phyloP scores from a whole-genome alignment of 139 green algal genomes.

The Nannochloris sp. region DNA sequence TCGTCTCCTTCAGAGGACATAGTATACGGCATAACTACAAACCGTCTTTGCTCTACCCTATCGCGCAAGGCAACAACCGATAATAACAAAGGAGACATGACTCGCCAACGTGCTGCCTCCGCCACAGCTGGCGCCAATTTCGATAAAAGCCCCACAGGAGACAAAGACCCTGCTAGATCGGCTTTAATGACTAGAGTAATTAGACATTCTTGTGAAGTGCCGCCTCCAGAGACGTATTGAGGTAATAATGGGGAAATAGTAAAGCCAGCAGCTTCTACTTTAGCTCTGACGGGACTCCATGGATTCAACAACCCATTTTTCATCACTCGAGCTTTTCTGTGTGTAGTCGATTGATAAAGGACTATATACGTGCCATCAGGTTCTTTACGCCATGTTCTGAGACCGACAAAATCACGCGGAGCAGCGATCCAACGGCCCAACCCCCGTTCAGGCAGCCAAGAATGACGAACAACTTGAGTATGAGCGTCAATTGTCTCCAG shows the following conservation, averaged over 20 bases:
- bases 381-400: constrained; percentile 40
- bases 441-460: background rate
- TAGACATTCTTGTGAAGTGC: constrained; percentile 30
- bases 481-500: constrained; percentile 19
- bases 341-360: constrained; percentile 22
- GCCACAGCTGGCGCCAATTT: background rate
- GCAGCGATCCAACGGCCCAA: background rate
- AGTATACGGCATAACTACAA: constrained; percentile 23
- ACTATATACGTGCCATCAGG: constrained; percentile 46
- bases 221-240: constrained; percentile 13
- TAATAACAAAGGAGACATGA: constrained; percentile 30
- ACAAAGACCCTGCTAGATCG: constrained; percentile 33
- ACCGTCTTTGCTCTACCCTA: constrained; percentile 29
- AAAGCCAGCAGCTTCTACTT: constrained; percentile 36
- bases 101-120: background rate
- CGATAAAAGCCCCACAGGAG: background rate
- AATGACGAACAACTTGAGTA: background rate
- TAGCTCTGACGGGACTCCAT: constrained; percentile 17
- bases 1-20: background rate
- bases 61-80: constrained; percentile 30
- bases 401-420: constrained; percentile 23
- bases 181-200: constrained; percentile 46
- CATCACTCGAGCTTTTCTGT: background rate
- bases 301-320: background rate
- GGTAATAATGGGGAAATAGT: constrained; percentile 40